Evolutionary conservation across 176 grass and related monocot genomes (phyloP), one percentile per base, ranked within the genome.

Genomic region (Canna indica): DNA sequence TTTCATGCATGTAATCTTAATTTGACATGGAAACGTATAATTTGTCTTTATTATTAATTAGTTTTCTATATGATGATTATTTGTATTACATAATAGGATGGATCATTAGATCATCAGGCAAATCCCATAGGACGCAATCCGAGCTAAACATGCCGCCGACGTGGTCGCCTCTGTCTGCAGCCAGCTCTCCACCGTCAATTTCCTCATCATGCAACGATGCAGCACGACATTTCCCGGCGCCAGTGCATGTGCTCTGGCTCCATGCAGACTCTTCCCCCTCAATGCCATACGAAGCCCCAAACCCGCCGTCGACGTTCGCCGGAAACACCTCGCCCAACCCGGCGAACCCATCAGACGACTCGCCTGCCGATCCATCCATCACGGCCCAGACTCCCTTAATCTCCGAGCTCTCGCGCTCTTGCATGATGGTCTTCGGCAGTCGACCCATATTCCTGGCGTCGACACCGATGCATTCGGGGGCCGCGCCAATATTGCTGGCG

Each of bases 81-180:
- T 31, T 16, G 4, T 4, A 18, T 39, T 47, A 85, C 57, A 85
- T 59, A 34, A 88, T 73, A 58, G 78, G 80, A 70, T 91, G 33
- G 1, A 66, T 99, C 27, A 86, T 78, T 1, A 99, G 73, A 61
- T 93, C 94, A 18, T 90, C 86, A 25, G 82, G 75, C 75, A 99
- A 82, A 73, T 93, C 89, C 94, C 94, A 99, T n/a, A 93, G 80
- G 1, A 90, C 77, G 26, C 86, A 93, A 10, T 99, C 94, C 1
- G 94, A 80, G 34, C 75, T 84, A 58, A 99, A 90, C 1, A 90
- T 71, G 0, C 54, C 30, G 2, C 35, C 66, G 1, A 14, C 67
- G 0, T 15, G 25, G 36, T 75, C 67, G 16, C 59, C 68, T 72
- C 77, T 77, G 24, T 57, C 76, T 7, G 20, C 77, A 50, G 46